Conservation (phyloP, 1,139 yeast genomes). For the Hemisphaericaspora lyxosophila region DNA sequence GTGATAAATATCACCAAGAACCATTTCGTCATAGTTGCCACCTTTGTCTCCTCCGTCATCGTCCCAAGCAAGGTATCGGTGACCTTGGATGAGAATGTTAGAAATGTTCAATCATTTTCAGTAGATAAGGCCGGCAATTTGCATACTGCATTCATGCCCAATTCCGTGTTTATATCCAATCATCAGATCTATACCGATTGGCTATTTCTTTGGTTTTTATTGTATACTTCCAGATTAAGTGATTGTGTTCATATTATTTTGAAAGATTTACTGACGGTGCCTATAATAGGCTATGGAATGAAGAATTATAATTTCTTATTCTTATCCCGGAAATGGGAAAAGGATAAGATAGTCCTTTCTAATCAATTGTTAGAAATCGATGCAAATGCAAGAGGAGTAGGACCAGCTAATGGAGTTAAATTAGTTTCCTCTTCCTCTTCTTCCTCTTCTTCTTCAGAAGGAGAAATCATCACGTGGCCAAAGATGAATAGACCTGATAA, state of each 20-base stretch:
- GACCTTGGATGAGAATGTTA: slow-evolving; percentile 35
- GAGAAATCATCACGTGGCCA: slow-evolving; percentile 35
- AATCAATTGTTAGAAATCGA: slow-evolving; percentile 56
- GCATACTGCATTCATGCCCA: slow-evolving; percentile 36
- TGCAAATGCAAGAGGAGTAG: slow-evolving; percentile 51
- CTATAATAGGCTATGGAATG: slow-evolving; percentile 89
- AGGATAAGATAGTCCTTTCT: slow-evolving; percentile 62
- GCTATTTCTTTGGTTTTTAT: slow-evolving; percentile 88
- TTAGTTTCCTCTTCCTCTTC: slow-evolving; percentile 32
- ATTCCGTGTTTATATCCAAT: slow-evolving; percentile 71
- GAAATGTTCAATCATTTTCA: slow-evolving; percentile 19
- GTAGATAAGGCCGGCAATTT: slow-evolving; percentile 27
- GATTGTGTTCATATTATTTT: slow-evolving; percentile 72
- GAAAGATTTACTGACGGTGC: slow-evolving; percentile 71
- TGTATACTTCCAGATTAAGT: slow-evolving; percentile 67
- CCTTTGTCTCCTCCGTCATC: slow-evolving; percentile 41
- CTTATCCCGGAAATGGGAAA: slow-evolving; percentile 80
- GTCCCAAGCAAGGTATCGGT: slow-evolving; percentile 44
- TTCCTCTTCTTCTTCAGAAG: slow-evolving; percentile 12
- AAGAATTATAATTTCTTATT: slow-evolving; percentile 73
- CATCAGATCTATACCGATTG: slow-evolving; percentile 96
- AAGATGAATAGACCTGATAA: slow-evolving; percentile 28
- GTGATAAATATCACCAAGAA: slow-evolving; percentile 48
- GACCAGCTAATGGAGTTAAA: slow-evolving; percentile 50
- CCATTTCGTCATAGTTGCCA: slow-evolving; percentile 49